These are phyloP conservation scores for Chaetomium fimeti DNA, from an alignment of 495 filamentous ascomycete species.

Conservation along the genomic window DNA sequence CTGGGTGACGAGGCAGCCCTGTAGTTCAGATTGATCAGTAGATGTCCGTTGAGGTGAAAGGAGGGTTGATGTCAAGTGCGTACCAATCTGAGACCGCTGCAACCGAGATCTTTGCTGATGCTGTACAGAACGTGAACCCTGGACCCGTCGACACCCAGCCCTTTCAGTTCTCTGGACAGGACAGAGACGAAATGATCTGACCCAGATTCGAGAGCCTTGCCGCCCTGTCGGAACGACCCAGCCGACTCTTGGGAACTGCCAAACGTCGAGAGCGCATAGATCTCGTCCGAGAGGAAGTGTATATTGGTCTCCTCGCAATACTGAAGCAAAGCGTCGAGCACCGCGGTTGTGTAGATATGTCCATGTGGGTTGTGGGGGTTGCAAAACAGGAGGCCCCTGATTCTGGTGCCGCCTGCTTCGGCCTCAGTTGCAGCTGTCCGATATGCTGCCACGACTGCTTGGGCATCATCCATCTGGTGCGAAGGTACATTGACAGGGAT, in stretches of 20 bases:
- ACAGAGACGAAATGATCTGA: not conserved
- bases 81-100: slow-evolving; percentile 1
- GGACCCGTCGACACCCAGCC: not conserved
- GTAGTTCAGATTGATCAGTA: not conserved
- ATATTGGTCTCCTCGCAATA: not conserved
- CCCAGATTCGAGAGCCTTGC: not conserved
- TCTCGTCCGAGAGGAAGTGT: not conserved
- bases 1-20: slow-evolving; percentile 7
- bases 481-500: not conserved
- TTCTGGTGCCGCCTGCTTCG: not conserved
- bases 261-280: not conserved
- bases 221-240: not conserved
- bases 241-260: not conserved
- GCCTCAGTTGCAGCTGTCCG: not conserved
- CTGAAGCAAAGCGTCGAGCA: not conserved
- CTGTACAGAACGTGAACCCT: not conserved
- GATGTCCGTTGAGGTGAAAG: too few relatives aligned
- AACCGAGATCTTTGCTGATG: not conserved
- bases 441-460: not conserved
- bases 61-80: not conserved
- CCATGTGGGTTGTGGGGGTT: slow-evolving; percentile 3
- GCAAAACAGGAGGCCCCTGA: slow-evolving; percentile 2
- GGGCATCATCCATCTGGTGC: not conserved
- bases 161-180: not conserved
- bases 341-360: not conserved